Base-by-base conservation (phyloP, 2,329 filamentous ascomycete species). In the Coccinonectria pachysandricola region DNA sequence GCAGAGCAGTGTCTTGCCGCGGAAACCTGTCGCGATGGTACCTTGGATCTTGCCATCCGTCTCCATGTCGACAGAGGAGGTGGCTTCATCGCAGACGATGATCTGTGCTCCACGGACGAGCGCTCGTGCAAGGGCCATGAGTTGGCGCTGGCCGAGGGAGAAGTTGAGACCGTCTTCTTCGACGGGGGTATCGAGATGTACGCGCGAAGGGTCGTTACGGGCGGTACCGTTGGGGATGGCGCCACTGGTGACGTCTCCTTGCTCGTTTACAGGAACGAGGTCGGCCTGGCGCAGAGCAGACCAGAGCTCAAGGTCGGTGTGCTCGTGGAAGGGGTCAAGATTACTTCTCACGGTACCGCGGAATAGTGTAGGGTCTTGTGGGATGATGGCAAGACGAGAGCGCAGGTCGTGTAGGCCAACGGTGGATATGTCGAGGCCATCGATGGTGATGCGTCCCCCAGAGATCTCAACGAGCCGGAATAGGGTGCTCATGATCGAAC, bases 131-230 rank as follows among this genome's bases (percentile, higher is more conserved):
- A 98, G 68, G 1, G 91, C 91, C 81, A 96, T 93, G 24, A 96
- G 72, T 56, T 96, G 91, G 3, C 91, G 75, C 59, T 96, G 88
- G 6, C 88, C 88, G 7, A 96, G 76, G 0, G 85, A 93, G 63
- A 94, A 95, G 57, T 96, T 96, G 35, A 94, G 68, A 0, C 91
- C 91, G 58, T 95, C 88, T 50, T 96, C 91, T 43, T 95, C 86
- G 3, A 96, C 88, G 2, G 74, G 48, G 10, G 71, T 79, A 55
- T 96, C 88, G 12, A 98, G 77, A 39, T 85, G 76, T 34, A 94
- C 80, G 30, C 81, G 75, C 2, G 52, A 48, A 6, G 46, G 79
- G 3, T 95, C 86, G 0, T 74, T 52, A 10, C 69, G 77, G 50
- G 92, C 83, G 12, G 28, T 30, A 12, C 94, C 75, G 35, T 84